Percentiles rank a stretch among this genome's conserved stretches.
Evolutionary conservation across 2,329 filamentous ascomycete genomes (phyloP).

Genomic region (Saccharata proteae): DNA sequence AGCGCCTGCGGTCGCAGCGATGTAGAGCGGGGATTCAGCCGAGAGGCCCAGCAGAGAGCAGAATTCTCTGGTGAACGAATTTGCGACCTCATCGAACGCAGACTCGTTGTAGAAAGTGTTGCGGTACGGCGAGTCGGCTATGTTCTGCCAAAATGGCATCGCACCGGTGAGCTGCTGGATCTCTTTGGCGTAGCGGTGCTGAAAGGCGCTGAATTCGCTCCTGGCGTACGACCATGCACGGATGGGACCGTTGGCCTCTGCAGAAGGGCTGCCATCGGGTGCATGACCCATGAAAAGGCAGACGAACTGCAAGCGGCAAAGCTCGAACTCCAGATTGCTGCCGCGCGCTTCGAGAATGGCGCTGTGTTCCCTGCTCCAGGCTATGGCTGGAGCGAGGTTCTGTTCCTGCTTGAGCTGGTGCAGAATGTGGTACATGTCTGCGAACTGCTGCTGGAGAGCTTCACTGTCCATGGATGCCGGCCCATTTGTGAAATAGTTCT

Average conservation of each 20-base stretch:
- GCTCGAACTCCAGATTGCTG: slow-evolving; percentile 90
- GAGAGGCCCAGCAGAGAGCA: slow-evolving; percentile 83
- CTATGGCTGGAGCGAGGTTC: slow-evolving; percentile 72
- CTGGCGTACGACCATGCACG: slow-evolving; percentile 67
- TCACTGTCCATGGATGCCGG: slow-evolving; percentile 42
- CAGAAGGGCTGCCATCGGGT: slow-evolving; percentile 34
- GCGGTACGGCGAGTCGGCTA: slow-evolving; percentile 67
- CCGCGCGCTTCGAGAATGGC: slow-evolving; percentile 63
- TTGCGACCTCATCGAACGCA: slow-evolving; percentile 71
- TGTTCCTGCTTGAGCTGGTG: slow-evolving; percentile 57
- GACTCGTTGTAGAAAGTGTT: slow-evolving; percentile 61
- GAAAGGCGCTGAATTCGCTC: slow-evolving; percentile 61
- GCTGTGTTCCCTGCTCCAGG: slow-evolving; percentile 68
- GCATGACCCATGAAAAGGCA: slow-evolving; percentile 68
- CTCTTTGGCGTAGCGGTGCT: slow-evolving; percentile 61
- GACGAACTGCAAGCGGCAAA: slow-evolving; percentile 79
- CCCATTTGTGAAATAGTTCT: slow-evolving; percentile 33
- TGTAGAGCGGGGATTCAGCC: slow-evolving; percentile 83
- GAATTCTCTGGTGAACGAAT: slow-evolving; percentile 88
- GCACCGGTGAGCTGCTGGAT: slow-evolving; percentile 72
- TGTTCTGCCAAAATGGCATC: slow-evolving; percentile 66
- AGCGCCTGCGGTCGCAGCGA: slow-evolving; percentile 81
- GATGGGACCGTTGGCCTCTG: slow-evolving; percentile 40
- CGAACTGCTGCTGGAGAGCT: slow-evolving; percentile 68
- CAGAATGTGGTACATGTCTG: slow-evolving; percentile 83